These are phyloP conservation scores for Curvularia hawaiiensis DNA, from an alignment of 2,329 filamentous ascomycete genomes.

Conservation along the genomic window DNA sequence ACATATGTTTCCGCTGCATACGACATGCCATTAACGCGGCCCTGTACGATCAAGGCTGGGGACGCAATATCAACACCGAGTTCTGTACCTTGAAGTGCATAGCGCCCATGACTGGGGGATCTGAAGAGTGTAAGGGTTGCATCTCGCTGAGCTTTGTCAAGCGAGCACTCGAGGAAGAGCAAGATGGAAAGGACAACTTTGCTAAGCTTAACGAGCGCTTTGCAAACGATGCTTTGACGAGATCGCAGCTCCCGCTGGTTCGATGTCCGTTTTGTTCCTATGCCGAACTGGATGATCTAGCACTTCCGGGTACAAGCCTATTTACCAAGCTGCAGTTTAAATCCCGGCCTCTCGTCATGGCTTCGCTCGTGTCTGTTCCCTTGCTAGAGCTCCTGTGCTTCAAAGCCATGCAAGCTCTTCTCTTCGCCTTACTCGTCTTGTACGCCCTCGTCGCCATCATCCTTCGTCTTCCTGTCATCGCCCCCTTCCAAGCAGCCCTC, in stretches of 20 bases:
- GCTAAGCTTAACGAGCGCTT: conserved; percentile 79
- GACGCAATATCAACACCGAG: conserved; percentile 74
- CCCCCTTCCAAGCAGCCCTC: conserved; percentile 64
- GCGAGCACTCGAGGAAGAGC: conserved; percentile 72
- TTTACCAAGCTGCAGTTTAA: conserved; percentile 33
- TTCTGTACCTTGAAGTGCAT: conserved; percentile 80
- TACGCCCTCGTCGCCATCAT: conserved; percentile 28
- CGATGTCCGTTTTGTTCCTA: conserved; percentile 92
- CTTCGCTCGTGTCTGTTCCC: conserved; percentile 35
- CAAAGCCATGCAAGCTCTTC: conserved; percentile 55
- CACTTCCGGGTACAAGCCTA: conserved; percentile 32
- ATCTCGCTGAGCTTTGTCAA: conserved; percentile 72
- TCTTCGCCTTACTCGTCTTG: conserved; percentile 59
- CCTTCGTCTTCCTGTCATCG: conserved; percentile 33
- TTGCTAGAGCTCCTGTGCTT: conserved; percentile 41
- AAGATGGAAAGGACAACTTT: conserved; percentile 72
- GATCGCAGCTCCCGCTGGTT: conserved; percentile 75
- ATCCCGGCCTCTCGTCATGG: conserved; percentile 38
- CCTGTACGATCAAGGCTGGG: conserved; percentile 92
- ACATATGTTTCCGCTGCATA: conserved; percentile 82
- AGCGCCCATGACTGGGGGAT: conserved; percentile 66
- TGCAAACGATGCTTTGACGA: conserved; percentile 74
- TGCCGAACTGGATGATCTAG: conserved; percentile 74
- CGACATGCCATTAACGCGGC: conserved; percentile 82
- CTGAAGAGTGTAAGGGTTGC: conserved; percentile 69